Percentiles rank a stretch among this genome's conserved stretches.
Evolutionary conservation across 2,329 filamentous ascomycete species (phyloP).

Genomic region (Fusarium sp.): DNA sequence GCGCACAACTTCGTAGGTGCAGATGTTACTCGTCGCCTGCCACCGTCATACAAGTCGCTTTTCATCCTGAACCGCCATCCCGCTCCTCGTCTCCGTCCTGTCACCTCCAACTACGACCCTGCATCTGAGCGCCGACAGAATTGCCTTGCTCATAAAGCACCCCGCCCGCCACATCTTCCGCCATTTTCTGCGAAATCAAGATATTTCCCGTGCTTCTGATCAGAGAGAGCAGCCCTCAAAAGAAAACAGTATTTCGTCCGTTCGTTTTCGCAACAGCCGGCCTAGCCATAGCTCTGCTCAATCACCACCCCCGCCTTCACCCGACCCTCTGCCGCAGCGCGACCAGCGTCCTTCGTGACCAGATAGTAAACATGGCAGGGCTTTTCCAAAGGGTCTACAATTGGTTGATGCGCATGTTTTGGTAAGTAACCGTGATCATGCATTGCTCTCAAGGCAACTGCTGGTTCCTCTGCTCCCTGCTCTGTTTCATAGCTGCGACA

Average conservation of each 20-base stretch:
- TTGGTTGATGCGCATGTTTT: slow-evolving; percentile 98
- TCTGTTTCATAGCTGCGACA: slow-evolving; percentile 22
- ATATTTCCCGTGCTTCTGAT: slow-evolving; percentile 32
- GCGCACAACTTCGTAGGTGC: slow-evolving; percentile 49
- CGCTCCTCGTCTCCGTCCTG: slow-evolving; percentile 39
- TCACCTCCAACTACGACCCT: slow-evolving; percentile 39
- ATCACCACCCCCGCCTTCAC: slow-evolving; percentile 48
- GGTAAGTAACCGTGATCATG: slow-evolving; percentile 71
- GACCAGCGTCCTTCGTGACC: slow-evolving; percentile 41
- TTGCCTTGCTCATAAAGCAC: slow-evolving; percentile 49
- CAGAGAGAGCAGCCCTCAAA: slow-evolving; percentile 23
- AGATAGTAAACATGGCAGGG: slow-evolving; percentile 78
- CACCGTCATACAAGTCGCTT: slow-evolving; percentile 50
- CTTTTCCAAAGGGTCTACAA: slow-evolving; percentile 97
- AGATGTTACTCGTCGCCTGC: slow-evolving; percentile 51
- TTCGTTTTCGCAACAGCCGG: slow-evolving; percentile 29
- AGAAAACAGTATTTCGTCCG: slow-evolving; percentile 19
- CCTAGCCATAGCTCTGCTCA: slow-evolving; percentile 32
- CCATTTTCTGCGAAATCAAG: slow-evolving; percentile 38
- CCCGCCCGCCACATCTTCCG: slow-evolving; percentile 48
- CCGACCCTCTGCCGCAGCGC: slow-evolving; percentile 46
- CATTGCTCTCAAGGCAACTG: slow-evolving; percentile 23
- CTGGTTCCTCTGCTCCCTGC: slow-evolving; percentile 18
- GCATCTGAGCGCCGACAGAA: slow-evolving; percentile 49
- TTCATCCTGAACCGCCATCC: slow-evolving; percentile 46